Conservation (phyloP, 192 early-diverging fungal species). For the Gaertneriomyces sp. region DNA sequence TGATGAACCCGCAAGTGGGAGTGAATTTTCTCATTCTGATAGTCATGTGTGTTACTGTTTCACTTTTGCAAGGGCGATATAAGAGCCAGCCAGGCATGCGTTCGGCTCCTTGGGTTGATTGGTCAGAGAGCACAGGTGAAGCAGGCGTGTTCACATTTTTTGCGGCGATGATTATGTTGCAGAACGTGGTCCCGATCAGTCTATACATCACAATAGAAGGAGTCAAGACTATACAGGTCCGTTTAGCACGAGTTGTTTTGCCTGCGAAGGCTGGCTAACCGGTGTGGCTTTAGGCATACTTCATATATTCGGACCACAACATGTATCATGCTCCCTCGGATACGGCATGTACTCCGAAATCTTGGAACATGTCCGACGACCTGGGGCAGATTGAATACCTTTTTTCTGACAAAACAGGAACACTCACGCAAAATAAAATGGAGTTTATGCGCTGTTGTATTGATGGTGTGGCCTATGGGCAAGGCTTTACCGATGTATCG, state of each 20-base stretch:
- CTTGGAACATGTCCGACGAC: conserved; percentile 90
- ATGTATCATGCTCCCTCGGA: conserved; percentile 81
- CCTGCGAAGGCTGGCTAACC: neutral
- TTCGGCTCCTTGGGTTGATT: neutral
- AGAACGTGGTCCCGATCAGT: conserved; percentile 95
- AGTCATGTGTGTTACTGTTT: conserved; percentile 68
- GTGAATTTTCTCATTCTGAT: conserved; percentile 53
- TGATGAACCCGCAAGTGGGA: conserved; percentile 77
- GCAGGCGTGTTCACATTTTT: conserved; percentile 26
- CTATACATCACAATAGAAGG: conserved; percentile 90
- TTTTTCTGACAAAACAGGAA: conserved; percentile 96
- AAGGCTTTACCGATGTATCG: conserved; percentile 28
- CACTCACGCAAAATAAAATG: conserved; percentile 95
- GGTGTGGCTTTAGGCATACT: conserved; percentile 68
- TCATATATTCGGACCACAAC: conserved; percentile 84
- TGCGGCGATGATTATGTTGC: conserved; percentile 78
- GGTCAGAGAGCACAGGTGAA: conserved; percentile 7
- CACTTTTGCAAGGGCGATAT: conserved; percentile 53
- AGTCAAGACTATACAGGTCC: conserved; percentile 75
- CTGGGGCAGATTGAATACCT: conserved; percentile 94
- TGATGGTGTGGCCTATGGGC: conserved; percentile 73
- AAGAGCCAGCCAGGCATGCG: neutral
- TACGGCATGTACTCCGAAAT: conserved; percentile 72
- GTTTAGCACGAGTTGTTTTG: neutral
- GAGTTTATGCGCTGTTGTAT: conserved; percentile 88